These are phyloP conservation scores for Helichrysum umbraculigerum DNA, from an alignment of 129 eudicot genomes.

Conservation along the genomic window DNA sequence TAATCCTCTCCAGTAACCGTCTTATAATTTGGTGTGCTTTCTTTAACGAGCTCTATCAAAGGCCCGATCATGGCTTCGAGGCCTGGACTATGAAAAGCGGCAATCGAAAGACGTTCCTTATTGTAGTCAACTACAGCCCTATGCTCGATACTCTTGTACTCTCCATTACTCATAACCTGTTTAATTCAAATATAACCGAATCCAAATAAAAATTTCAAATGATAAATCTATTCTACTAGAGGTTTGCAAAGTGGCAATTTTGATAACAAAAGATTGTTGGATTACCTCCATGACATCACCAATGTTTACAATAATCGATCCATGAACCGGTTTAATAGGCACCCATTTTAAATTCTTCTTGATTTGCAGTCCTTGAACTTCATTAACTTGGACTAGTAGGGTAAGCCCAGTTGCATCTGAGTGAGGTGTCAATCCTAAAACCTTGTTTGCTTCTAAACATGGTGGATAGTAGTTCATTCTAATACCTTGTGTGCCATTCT, in stretches of 20 bases:
- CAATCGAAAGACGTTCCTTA: slow-evolving; percentile 50
- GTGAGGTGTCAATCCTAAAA: slow-evolving; percentile 51
- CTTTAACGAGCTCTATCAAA: slow-evolving; percentile 25
- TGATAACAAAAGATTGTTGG: too few relatives aligned
- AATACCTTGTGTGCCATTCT: slow-evolving; percentile 51
- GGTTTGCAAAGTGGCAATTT: background rate
- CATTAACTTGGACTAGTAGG: slow-evolving; percentile 52
- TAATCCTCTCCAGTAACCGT: slow-evolving; percentile 32
- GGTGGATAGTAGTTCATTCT: slow-evolving; percentile 67
- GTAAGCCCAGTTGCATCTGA: slow-evolving; percentile 55
- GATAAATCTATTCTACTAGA: background rate
- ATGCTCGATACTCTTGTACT: slow-evolving; percentile 56
- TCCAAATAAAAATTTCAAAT: background rate
- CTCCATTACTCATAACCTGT: slow-evolving; percentile 57
- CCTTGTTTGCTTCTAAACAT: slow-evolving; percentile 45
- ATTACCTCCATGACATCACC: slow-evolving; percentile 62
- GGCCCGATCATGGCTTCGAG: slow-evolving; percentile 34
- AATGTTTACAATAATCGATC: slow-evolving; percentile 47
- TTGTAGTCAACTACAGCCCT: slow-evolving; percentile 40
- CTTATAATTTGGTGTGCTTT: slow-evolving; percentile 33
- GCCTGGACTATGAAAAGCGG: slow-evolving; percentile 41
- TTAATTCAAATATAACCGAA: background rate
- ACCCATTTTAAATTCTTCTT: slow-evolving; percentile 48
- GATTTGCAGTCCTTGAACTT: slow-evolving; percentile 56
- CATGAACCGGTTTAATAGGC: slow-evolving; percentile 47